Percentiles rank a stretch among this genome's conserved stretches.
Evolutionary conservation across 768 basidiomycete species (phyloP).

Genomic region (Trametes cingulata): DNA sequence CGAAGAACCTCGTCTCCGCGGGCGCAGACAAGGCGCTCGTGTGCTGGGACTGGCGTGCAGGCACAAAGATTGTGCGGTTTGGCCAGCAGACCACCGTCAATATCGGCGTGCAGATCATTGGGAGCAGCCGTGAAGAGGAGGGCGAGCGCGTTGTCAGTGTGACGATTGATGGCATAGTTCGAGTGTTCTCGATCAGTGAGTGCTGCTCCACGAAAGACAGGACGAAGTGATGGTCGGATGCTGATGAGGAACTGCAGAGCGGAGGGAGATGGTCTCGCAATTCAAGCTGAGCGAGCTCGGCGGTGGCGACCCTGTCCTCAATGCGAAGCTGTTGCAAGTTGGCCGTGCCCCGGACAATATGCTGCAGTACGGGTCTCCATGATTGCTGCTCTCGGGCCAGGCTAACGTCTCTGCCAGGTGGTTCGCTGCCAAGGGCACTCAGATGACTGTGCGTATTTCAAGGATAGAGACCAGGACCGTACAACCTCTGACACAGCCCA

Average conservation of each 20-base stretch:
- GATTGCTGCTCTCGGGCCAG: background rate
- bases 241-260: conserved; percentile 35
- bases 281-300: conserved; percentile 84
- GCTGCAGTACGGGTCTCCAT: conserved; percentile 60
- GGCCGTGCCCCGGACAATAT: conserved; percentile 84
- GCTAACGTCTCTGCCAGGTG: conserved; percentile 46
- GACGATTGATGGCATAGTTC: conserved; percentile 88
- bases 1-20: conserved; percentile 84
- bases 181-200: conserved; percentile 90
- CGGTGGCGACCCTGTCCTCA: conserved; percentile 63
- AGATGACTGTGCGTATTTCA: conserved; percentile 72
- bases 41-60: conserved; percentile 89
- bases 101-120: conserved; percentile 85
- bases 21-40: conserved; percentile 75
- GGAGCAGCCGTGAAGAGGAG: conserved; percentile 47
- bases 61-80: conserved; percentile 86
- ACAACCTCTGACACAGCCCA: background rate
- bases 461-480: background rate
- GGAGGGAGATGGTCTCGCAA: conserved; percentile 89
- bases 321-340: conserved; percentile 70
- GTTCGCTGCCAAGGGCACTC: conserved; percentile 88
- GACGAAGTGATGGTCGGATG: background rate
- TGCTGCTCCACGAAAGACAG: conserved; percentile 8
- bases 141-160: conserved; percentile 88
- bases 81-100: conserved; percentile 93